phyloP scores from a whole-genome alignment of 805 yeast genomes.

The Candida boleticola region DNA sequence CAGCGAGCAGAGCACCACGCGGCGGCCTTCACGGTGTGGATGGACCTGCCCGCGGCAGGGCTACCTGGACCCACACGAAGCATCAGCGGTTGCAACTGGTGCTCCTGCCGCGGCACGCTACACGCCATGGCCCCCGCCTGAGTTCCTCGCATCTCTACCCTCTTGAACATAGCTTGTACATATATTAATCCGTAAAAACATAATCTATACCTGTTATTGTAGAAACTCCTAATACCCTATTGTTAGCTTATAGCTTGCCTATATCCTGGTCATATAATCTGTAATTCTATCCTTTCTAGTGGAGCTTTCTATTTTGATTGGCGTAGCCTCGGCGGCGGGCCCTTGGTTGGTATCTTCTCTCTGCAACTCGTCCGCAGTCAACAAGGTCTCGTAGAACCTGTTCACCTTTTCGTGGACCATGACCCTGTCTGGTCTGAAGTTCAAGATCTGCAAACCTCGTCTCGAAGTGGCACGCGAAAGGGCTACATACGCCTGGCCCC shows the following conservation, averaged over 20 bases:
- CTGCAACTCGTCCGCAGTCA: conserved; percentile 22
- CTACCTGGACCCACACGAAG: no score
- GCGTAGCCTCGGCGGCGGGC: background rate
- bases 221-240: no score
- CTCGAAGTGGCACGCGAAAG: conserved; percentile 73
- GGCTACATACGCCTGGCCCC: conserved; percentile 84
- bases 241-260: background rate
- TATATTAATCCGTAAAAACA: no score
- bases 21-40: no score
- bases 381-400: conserved; percentile 25
- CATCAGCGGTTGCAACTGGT: no score
- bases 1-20: no score
- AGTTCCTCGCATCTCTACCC: no score
- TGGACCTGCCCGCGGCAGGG: no score
- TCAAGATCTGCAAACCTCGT: conserved; percentile 61
- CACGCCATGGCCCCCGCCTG: no score
- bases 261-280: background rate
- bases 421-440: conserved; percentile 59
- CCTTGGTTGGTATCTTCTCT: background rate
- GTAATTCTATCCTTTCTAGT: background rate
- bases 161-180: no score
- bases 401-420: conserved; percentile 33
- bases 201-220: no score
- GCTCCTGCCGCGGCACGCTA: no score
- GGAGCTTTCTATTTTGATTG: background rate